Conservation (phyloP, 345 rosid species). For the Litchi chinensis region DNA sequence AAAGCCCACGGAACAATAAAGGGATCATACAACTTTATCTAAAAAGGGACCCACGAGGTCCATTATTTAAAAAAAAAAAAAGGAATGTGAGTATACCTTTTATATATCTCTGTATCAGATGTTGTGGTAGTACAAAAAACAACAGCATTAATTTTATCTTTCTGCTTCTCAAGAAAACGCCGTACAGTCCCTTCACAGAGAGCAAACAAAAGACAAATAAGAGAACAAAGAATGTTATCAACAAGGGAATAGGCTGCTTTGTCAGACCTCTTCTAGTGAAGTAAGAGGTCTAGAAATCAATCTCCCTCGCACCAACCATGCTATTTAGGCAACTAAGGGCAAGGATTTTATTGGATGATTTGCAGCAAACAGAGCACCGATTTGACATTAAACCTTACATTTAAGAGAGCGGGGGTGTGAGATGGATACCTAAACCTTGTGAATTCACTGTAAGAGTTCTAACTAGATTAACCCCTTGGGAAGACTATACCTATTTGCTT, state of each 20-base stretch:
- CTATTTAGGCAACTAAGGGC: neutral
- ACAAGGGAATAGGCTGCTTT: neutral
- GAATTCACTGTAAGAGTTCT: neutral
- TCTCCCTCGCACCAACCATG: neutral
- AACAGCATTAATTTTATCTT: slow-evolving; percentile 78
- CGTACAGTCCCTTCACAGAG: slow-evolving; percentile 80
- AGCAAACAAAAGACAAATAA: slow-evolving; percentile 25
- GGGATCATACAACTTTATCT: slow-evolving; percentile 5
- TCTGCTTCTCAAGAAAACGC: slow-evolving; percentile 92
- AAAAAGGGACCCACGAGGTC: slow-evolving; percentile 17
- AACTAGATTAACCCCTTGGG: neutral
- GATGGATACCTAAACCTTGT: neutral
- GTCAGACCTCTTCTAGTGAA: neutral
- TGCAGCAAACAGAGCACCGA: neutral
- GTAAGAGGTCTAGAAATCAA: neutral
- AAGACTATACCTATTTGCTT: neutral
- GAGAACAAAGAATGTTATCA: neutral
- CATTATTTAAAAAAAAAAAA: slow-evolving; percentile 11
- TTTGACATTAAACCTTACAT: neutral
- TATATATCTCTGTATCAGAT: slow-evolving; percentile 91
- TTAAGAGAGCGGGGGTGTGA: neutral
- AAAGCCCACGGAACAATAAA: neutral
- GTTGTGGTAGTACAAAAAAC: slow-evolving; percentile 87
- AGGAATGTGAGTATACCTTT: slow-evolving; percentile 51
- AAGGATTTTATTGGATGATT: neutral